These are phyloP conservation scores for Sindora glabra DNA, from an alignment of 306 rosid genomes.

Conservation along the genomic window DNA sequence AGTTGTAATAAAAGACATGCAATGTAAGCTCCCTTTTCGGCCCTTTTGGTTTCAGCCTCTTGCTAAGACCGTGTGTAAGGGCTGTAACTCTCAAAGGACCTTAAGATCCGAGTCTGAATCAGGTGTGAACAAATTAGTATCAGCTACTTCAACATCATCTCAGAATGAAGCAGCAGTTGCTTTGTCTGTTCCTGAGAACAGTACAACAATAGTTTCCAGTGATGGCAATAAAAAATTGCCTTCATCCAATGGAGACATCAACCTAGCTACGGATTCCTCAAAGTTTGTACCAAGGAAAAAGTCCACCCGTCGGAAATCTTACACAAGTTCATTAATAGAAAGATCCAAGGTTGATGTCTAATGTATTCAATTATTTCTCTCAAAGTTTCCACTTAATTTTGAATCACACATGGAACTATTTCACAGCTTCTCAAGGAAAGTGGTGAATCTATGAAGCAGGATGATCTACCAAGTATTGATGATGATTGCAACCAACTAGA, in stretches of 20 bases:
- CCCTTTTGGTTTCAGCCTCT: conserved; percentile 40
- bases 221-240: conserved; percentile 25
- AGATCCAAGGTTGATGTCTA: conserved; percentile 58
- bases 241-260: conserved; percentile 33
- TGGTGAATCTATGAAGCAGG: conserved; percentile 30
- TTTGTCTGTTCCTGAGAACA: conserved; percentile 28
- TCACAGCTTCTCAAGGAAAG: conserved; percentile 60
- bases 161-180: conserved; percentile 28
- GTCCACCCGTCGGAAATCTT: conserved; percentile 62
- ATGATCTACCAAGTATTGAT: conserved; percentile 65
- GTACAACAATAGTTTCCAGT: conserved; percentile 10
- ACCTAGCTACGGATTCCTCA: conserved; percentile 21
- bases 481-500: conserved; percentile 70
- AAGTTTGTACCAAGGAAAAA: conserved; percentile 31
- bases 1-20: background rate
- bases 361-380: conserved; percentile 1
- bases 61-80: conserved; percentile 40
- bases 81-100: conserved; percentile 28
- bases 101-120: conserved; percentile 30
- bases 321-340: conserved; percentile 56
- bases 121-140: conserved; percentile 23
- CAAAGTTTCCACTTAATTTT: background rate
- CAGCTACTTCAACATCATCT: conserved; percentile 31
- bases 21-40: background rate
- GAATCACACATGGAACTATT: conserved; percentile 11